Evolutionary conservation across 352 stramenopile species (phyloP).

Genomic region (Peronosclerospora sorghi): DNA sequence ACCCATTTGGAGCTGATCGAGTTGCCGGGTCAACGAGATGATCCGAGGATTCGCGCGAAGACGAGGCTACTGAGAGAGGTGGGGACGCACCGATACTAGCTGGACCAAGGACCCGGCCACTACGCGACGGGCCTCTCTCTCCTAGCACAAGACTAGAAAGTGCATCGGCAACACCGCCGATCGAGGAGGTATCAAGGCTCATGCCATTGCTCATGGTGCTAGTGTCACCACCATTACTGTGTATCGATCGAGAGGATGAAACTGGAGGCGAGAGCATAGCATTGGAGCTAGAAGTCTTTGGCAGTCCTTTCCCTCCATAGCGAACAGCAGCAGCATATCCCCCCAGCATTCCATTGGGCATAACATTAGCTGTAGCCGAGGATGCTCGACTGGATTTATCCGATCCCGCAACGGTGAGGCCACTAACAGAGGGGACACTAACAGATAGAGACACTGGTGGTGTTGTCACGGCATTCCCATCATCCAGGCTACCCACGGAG

Average conservation of each 20-base stretch:
- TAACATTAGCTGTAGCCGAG: slow-evolving; percentile 23
- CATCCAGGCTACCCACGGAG: slow-evolving; percentile 62
- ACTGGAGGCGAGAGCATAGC: slow-evolving; percentile 20
- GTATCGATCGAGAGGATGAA: slow-evolving; percentile 17
- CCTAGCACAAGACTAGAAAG: slow-evolving; percentile 59
- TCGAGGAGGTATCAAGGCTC: slow-evolving; percentile 24
- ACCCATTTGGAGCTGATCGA: slow-evolving; percentile 17
- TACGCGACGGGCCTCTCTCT: slow-evolving; percentile 22
- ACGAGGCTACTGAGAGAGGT: slow-evolving; percentile 39
- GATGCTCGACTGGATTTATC: slow-evolving; percentile 18
- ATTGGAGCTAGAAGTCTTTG: slow-evolving; percentile 30
- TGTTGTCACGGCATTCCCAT: slow-evolving; percentile 42
- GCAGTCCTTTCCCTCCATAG: slow-evolving; percentile 37
- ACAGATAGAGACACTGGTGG: slow-evolving; percentile 55
- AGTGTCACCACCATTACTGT: slow-evolving; percentile 20
- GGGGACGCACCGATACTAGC: slow-evolving; percentile 24
- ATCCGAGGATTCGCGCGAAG: slow-evolving; percentile 46
- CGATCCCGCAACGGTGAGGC: slow-evolving; percentile 19
- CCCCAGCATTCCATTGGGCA: slow-evolving; percentile 39
- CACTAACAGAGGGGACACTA: slow-evolving; percentile 26
- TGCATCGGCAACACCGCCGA: slow-evolving; percentile 46
- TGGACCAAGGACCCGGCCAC: slow-evolving; percentile 9
- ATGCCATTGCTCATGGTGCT: slow-evolving; percentile 21
- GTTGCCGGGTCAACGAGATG: slow-evolving; percentile 30
- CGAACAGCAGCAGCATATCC: slow-evolving; percentile 78